Conservation (phyloP, 345 rosid species). For the Salix viminalis region DNA sequence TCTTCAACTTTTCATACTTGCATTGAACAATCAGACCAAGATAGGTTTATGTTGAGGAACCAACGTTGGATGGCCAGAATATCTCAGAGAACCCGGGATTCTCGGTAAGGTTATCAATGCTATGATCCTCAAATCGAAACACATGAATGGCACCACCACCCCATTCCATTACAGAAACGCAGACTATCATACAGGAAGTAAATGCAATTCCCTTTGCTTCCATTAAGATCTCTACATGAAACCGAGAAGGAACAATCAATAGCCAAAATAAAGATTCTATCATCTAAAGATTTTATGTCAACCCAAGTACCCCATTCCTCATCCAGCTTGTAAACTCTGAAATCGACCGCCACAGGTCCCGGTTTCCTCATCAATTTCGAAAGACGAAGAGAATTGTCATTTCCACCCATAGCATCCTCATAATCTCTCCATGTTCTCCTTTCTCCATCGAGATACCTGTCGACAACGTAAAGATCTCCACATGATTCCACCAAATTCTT, state of each 20-base stretch:
- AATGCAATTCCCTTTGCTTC: constrained; percentile 14
- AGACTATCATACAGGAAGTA: constrained; percentile 10
- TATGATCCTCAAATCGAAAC: constrained; percentile 7
- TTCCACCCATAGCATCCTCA: neutral
- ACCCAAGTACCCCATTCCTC: constrained; percentile 18
- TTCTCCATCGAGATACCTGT: constrained; percentile 18
- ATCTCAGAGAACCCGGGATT: neutral
- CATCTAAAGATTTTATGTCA: neutral
- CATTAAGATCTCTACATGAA: constrained; percentile 10
- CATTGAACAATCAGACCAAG: neutral
- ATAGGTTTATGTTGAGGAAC: too few relatives aligned
- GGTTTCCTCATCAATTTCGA: neutral
- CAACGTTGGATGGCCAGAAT: constrained; percentile 4
- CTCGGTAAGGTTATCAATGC: neutral
- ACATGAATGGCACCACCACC: neutral
- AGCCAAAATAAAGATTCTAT: constrained; percentile 17
- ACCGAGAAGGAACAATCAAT: constrained; percentile 33
- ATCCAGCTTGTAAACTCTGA: constrained; percentile 23
- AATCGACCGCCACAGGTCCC: neutral
- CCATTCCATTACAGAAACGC: neutral
- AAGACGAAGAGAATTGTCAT: neutral
- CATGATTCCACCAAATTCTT: constrained; percentile 15
- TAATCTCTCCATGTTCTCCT: constrained; percentile 1
- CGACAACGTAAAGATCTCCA: constrained; percentile 29
- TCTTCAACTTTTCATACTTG: neutral